A percentile compares a stretch with the other conserved stretches of the same genome.
phyloP scores from a whole-genome alignment of 257 asterid genomes.

The Solanum pimpinellifolium region DNA sequence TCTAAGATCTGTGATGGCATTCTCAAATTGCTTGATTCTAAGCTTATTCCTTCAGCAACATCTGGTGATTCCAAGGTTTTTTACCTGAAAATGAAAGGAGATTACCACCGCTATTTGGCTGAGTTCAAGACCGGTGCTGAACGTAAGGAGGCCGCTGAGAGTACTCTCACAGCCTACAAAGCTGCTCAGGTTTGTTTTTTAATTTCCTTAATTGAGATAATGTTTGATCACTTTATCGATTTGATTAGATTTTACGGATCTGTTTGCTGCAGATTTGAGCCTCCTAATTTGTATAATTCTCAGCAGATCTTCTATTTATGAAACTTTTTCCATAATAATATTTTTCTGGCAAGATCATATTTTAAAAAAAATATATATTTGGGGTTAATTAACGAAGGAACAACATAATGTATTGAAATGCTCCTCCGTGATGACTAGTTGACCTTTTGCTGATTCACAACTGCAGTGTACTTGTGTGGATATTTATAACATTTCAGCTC shows the following conservation, averaged over 20 bases:
- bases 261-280: neutral
- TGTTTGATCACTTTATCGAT: neutral
- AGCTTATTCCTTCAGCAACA: conserved; percentile 46
- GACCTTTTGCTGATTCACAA: neutral
- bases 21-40: conserved; percentile 47
- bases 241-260: neutral
- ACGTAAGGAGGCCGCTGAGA: conserved; percentile 77
- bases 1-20: conserved; percentile 64
- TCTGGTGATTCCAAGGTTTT: conserved; percentile 73
- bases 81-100: conserved; percentile 80
- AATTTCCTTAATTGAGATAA: neutral
- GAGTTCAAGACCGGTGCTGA: conserved; percentile 65
- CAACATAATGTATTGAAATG: neutral
- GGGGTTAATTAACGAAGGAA: neutral
- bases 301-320: neutral
- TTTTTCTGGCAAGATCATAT: neutral
- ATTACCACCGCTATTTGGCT: conserved; percentile 68
- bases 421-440: neutral
- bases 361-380: neutral
- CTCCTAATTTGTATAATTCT: neutral
- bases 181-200: conserved; percentile 58
- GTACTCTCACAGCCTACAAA: conserved; percentile 70
- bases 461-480: neutral
- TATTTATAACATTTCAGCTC: neutral
- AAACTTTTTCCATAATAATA: neutral